Evolutionary conservation across 331 rosid species (phyloP).

Genomic region (Cucumis variabilis): DNA sequence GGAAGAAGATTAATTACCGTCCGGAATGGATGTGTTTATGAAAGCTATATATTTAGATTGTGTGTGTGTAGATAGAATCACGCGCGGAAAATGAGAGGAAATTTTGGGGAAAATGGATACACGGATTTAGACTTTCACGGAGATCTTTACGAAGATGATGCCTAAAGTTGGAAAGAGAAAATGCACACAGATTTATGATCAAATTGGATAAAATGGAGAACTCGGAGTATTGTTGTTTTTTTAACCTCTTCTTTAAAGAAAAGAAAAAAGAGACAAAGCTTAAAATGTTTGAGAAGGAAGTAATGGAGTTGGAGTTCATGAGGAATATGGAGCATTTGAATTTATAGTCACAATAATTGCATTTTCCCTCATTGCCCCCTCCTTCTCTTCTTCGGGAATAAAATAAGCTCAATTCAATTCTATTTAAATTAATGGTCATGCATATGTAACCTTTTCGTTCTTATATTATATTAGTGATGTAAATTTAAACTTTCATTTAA

Average conservation of each 20-base stretch:
- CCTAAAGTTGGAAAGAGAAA: not conserved
- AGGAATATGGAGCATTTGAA: not conserved
- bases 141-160: not conserved
- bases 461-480: too few relatives aligned
- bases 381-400: not conserved
- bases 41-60: not conserved
- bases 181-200: not conserved
- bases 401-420: not conserved
- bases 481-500: too few relatives aligned
- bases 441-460: too few relatives aligned
- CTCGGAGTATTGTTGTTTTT: not conserved
- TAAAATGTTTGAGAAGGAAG: not conserved
- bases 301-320: not conserved
- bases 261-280: not conserved
- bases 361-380: too few relatives aligned
- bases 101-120: not conserved
- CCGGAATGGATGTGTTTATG: not conserved
- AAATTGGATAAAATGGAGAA: not conserved
- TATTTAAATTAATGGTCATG: too few relatives aligned
- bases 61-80: not conserved
- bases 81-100: conserved; percentile 19
- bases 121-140: not conserved
- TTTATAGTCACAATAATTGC: not conserved
- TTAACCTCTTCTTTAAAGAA: not conserved
- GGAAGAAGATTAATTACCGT: conserved; percentile 5